Evolutionary conservation across 1,284 basidiomycete genomes (phyloP), one percentile per base, ranked within the genome.

Genomic region (Bjerkandera adusta): DNA sequence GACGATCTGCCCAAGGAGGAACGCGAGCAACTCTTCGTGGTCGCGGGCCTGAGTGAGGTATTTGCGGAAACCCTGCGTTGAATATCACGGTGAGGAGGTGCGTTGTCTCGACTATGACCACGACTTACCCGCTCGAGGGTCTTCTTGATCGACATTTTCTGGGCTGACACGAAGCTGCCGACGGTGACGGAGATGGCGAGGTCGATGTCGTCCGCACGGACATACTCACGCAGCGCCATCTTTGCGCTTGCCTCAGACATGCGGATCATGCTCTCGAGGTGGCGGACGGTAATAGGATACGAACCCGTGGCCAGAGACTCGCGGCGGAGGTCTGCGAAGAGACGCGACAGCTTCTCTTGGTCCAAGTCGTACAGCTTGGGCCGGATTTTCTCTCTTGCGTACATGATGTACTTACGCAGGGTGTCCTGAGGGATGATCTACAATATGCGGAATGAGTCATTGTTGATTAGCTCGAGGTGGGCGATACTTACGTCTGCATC

Each of bases 351-450:
- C 66, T 98, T 98, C 64, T 98, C 94, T 66, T 96, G 90, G 68
- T 99, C 97, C 53, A 99, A 76, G 58, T 97, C 88, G 62, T 92
- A 91, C 47, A 99, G 75, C 67, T 97, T 95, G 2, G 97, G 97
- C 49, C 81, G 77, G 51, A 98, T 81, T 60, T 88, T 90, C 62
- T 98, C 96, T 49, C 92, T 84, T 1, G 96, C 93, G 65, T 98
- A 99, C 89, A 98, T 97, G 72, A 99, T 98, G 69, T 99, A 99
- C 67, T 99, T 99, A 50, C 91, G 84, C n/a, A 99, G 79, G 40
- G 95, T 68, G 56, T 99, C 96, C 76, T 99, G 97, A 1, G 95
- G 89, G 58, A 99, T 97, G 54, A 98, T 81, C 93, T 97, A 58
- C 13, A 20, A 25, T 2, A 18, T 5, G n/a, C 13, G 20, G 6